Evolutionary conservation across 495 filamentous ascomycete species (phyloP), one percentile per base, ranked within the genome.

Genomic region (Penicillium roqueforti): DNA sequence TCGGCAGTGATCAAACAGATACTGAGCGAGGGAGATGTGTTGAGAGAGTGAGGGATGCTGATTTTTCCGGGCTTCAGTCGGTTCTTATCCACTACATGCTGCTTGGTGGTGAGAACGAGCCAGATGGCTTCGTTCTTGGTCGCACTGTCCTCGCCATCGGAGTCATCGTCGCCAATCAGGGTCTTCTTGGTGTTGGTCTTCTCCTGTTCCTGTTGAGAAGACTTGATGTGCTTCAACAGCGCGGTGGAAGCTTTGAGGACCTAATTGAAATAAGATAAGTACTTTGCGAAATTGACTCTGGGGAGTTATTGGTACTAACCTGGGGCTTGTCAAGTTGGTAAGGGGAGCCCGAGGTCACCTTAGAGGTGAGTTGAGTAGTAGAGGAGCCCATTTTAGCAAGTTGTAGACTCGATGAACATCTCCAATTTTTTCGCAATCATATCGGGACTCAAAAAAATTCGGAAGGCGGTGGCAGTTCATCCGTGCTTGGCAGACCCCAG

Each of bases 31-130:
- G 78, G 70, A 46, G 80, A 74, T 42, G 71, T 68, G 72, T 87
- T 85, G 31, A 93, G 79, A 4, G 88, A 76, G 67, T 93, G 83
- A 11, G 90, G 88, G 44, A 80, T 62, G 51, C 42, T 61, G 61
- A 87, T 80, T 62, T 85, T 87, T 41, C 76, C 76, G 25, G 93
- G 92, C 75, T 95, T 95, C 48, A 97, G 78, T 38, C 80, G 81
- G 67, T 84, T 83, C 61, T 81, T 80, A 63, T 91, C 85, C 49
- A 82, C 75, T 51, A 92, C 84, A 66, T 93, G 88, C 70, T 88
- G 89, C 73, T 97, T 97, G 41, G 91, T 96, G 42, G 89, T 88
- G 46, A 98, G 73, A 10, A 85, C 83, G 29, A 98, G 81, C 87
- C 88, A 95, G 50, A 97, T 76, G 3, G 88, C 81, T 54, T 84